Evolutionary conservation across 352 stramenopile genomes (phyloP), one percentile per base, ranked within the genome.

Genomic region (Peronospora farinosa): DNA sequence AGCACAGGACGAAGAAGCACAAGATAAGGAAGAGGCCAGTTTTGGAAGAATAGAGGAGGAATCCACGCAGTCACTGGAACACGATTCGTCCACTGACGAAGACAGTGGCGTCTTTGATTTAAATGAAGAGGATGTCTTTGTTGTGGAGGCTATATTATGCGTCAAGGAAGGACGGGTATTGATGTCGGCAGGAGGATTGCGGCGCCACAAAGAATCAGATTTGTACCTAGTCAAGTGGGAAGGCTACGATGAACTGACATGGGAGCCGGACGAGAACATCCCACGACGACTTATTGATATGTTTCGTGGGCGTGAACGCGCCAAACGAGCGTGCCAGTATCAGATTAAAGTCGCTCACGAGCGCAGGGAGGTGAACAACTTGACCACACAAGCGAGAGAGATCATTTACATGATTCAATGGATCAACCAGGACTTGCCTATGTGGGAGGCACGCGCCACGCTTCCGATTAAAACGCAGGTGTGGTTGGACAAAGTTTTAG

Each of bases 211-310:
- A 47, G 78, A 88, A 40, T 58, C 64, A 7, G 78, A 88, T 47
- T 53, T 86, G 33, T 88, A 78, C 38, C 67, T 90, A 7, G 76
- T 88, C 28, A 90, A 90, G 38, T 90, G 79, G 79, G 76, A 85
- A 43, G 69, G 70, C 31, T 90, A 88, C 60, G 59, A 90, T 28
- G 79, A 90, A 50, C 60, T 90, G 5, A 90, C 79, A 21, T 90
- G 79, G 79, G 79, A 90, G 36, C 76, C 79, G 0, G 70, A 84
- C 10, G 47, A 63, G 7, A 88, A 90, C 43, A 85, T 90, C 40
- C 79, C 78, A 5, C 67, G 67, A 7, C 72, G 68, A 1, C 58
- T 89, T 5, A 67, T 89, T 43, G 54, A 76, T 1, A 74, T 84
- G 38, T 89, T 83, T 38, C 65, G 60, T 28, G 60, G 71, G 12